These are phyloP conservation scores for Posidonia oceanica DNA, from an alignment of 116 monocot genomes.

Conservation along the genomic window DNA sequence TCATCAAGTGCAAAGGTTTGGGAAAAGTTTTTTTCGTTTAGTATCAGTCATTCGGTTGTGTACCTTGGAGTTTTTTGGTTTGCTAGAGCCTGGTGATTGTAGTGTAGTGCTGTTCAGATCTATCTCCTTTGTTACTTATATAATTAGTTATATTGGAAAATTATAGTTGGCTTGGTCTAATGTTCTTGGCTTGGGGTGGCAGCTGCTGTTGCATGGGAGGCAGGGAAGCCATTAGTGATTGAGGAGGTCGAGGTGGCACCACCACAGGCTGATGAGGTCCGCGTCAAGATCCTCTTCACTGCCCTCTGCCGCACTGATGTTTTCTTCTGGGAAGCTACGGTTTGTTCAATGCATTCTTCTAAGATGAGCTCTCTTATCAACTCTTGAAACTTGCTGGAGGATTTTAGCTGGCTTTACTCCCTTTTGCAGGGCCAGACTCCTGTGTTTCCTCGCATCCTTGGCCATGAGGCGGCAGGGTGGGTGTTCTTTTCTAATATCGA, in stretches of 20 bases:
- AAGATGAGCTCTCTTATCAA: background rate
- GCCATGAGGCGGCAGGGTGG: slow-evolving; percentile 38
- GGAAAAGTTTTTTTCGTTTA: too few species aligned
- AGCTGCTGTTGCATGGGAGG: slow-evolving; percentile 78
- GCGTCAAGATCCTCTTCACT: slow-evolving; percentile 52
- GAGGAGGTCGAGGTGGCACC: slow-evolving; percentile 44
- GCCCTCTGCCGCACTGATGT: slow-evolving; percentile 74
- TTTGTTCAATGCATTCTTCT: background rate
- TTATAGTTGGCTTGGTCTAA: too few species aligned
- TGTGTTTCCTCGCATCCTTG: too few species aligned
- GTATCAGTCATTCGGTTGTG: too few species aligned
- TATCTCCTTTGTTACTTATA: too few species aligned
- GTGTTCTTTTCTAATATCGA: background rate
- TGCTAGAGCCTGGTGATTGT: too few species aligned
- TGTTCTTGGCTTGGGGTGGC: background rate
- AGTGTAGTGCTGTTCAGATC: too few species aligned
- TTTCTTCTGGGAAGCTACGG: slow-evolving; percentile 70
- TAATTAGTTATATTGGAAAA: too few species aligned
- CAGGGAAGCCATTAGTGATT: slow-evolving; percentile 59
- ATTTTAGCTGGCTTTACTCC: slow-evolving; percentile 21
- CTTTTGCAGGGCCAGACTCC: too few species aligned
- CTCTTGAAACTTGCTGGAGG: background rate
- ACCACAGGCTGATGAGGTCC: too few species aligned
- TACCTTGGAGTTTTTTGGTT: too few species aligned
- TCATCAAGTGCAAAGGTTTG: too few species aligned